phyloP scores from a whole-genome alignment of 768 basidiomycete genomes.

The Punctularia strigosozonata region DNA sequence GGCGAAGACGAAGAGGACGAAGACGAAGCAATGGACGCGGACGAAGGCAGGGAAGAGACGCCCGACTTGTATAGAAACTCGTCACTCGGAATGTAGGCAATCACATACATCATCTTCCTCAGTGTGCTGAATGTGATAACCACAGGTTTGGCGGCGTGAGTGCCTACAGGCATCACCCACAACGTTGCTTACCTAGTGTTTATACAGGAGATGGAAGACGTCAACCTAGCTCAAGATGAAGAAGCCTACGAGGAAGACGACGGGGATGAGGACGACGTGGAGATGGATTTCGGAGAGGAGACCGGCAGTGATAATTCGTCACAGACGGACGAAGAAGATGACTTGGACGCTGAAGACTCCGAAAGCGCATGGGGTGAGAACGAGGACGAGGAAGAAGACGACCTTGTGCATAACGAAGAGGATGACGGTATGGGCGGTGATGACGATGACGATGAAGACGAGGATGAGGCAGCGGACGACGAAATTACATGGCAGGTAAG shows the following conservation, averaged over 20 bases:
- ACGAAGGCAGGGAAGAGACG: slow-evolving; percentile 71
- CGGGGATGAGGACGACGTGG: slow-evolving; percentile 72
- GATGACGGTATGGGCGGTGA: slow-evolving; percentile 38
- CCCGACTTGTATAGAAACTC: slow-evolving; percentile 95
- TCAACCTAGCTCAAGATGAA: slow-evolving; percentile 54
- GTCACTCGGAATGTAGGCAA: slow-evolving; percentile 79
- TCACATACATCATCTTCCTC: neutral
- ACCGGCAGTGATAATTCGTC: slow-evolving; percentile 77
- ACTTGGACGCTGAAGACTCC: slow-evolving; percentile 49
- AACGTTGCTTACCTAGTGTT: slow-evolving; percentile 6
- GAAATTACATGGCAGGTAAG: slow-evolving; percentile 31
- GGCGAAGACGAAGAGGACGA: slow-evolving; percentile 45
- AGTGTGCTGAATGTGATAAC: neutral
- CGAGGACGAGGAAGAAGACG: slow-evolving; percentile 49
- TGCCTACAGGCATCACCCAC: slow-evolving; percentile 9
- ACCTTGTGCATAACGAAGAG: slow-evolving; percentile 46
- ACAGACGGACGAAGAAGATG: slow-evolving; percentile 57
- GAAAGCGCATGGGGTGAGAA: slow-evolving; percentile 53
- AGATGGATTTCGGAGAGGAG: slow-evolving; percentile 80
- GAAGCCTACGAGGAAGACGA: slow-evolving; percentile 78
- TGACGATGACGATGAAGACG: slow-evolving; percentile 30
- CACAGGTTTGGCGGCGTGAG: slow-evolving; percentile 71
- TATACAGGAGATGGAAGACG: slow-evolving; percentile 75
- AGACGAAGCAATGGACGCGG: slow-evolving; percentile 41
- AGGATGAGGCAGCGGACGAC: slow-evolving; percentile 22